Percentiles rank a stretch among this genome's conserved stretches.
Evolutionary conservation across 768 basidiomycete genomes (phyloP).

Genomic region (Psilocybe azurescens): DNA sequence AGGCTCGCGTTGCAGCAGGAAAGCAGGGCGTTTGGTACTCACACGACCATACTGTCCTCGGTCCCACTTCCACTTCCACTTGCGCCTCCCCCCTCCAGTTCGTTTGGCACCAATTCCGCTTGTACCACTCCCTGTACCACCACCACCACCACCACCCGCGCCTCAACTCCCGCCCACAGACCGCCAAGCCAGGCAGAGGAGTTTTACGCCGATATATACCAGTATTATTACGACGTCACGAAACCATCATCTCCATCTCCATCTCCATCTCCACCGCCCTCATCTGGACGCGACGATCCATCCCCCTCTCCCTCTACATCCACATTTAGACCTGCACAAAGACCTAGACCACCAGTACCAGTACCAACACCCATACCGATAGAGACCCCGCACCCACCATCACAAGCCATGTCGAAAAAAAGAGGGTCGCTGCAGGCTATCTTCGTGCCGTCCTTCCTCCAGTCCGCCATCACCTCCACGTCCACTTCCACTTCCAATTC

Average conservation of each 20-base stretch:
- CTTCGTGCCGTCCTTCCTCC: constrained; percentile 52
- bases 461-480: constrained; percentile 8
- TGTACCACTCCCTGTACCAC: constrained; percentile 2
- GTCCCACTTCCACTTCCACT: constrained; percentile 1
- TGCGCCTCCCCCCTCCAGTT: neutral
- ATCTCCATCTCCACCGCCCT: neutral
- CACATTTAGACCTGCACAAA: constrained; percentile 7
- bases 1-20: constrained; percentile 25
- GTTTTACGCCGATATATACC: constrained; percentile 22
- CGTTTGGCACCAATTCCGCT: neutral
- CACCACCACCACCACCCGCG: neutral
- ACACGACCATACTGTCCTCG: constrained; percentile 1
- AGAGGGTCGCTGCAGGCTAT: constrained; percentile 60
- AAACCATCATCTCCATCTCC: constrained; percentile 4
- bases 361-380: constrained; percentile 18
- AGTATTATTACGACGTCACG: constrained; percentile 21
- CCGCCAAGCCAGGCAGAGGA: constrained; percentile 9
- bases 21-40: constrained; percentile 10
- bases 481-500: too few species aligned
- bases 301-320: neutral
- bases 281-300: neutral
- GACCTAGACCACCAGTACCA: constrained; percentile 16
- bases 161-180: neutral
- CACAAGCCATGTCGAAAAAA: constrained; percentile 46
- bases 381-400: neutral